These are phyloP conservation scores for Candida smagusa DNA, from an alignment of 1,139 yeast species.

Conservation along the genomic window DNA sequence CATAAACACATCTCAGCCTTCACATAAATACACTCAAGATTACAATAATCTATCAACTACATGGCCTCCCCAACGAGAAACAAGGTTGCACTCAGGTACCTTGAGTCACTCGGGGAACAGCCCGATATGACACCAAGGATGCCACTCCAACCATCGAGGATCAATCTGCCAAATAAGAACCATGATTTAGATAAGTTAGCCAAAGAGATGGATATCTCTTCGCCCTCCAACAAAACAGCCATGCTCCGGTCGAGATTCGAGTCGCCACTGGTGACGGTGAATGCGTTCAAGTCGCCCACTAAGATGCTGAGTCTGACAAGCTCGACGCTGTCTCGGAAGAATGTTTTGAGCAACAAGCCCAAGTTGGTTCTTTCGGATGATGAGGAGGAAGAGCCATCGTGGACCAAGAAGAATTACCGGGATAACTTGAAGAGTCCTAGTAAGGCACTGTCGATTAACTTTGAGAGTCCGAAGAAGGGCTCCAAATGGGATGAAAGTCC, in stretches of 20 bases:
- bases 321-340: constrained; percentile 11
- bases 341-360: constrained; percentile 11
- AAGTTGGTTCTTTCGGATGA: constrained; percentile 5
- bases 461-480: neutral
- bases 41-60: neutral
- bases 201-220: constrained; percentile 29
- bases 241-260: constrained; percentile 37
- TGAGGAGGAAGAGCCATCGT: constrained; percentile 19
- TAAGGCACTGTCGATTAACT: constrained; percentile 2
- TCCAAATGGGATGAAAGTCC: constrained; percentile 1
- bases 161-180: constrained; percentile 21
- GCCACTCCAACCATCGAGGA: constrained; percentile 34
- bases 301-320: constrained; percentile 10
- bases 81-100: constrained; percentile 32
- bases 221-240: constrained; percentile 26
- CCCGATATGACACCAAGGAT: constrained; percentile 18
- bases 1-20: neutral
- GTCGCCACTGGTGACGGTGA: constrained; percentile 45
- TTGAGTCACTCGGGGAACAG: constrained; percentile 28
- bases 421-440: constrained; percentile 17
- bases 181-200: constrained; percentile 42
- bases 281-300: constrained; percentile 38
- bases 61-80: constrained; percentile 25
- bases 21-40: neutral
- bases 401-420: constrained; percentile 21